Evolutionary conservation across 257 asterid species (phyloP).

Genomic region (Fraxinus quadrangulata): DNA sequence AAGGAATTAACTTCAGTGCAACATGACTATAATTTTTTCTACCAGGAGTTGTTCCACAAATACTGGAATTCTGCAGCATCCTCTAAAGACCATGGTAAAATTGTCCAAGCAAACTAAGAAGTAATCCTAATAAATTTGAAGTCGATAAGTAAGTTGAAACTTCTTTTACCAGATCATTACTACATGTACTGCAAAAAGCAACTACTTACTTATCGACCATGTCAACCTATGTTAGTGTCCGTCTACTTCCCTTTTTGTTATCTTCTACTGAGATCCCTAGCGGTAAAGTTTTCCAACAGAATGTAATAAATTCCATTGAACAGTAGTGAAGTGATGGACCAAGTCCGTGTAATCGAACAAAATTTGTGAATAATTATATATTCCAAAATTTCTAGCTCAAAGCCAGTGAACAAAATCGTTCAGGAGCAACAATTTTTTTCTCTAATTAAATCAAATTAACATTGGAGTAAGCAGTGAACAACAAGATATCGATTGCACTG

Average conservation of each 20-base stretch:
- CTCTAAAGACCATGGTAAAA: neutral
- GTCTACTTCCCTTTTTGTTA: neutral
- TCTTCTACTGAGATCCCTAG: neutral
- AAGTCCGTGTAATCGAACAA: neutral
- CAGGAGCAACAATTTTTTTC: neutral
- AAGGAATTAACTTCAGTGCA: neutral
- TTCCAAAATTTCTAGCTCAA: conserved; percentile 24
- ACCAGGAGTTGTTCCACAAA: neutral
- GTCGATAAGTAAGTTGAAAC: neutral
- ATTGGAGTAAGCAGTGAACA: conserved; percentile 6
- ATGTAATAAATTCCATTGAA: neutral
- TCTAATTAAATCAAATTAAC: neutral
- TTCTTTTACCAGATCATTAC: neutral
- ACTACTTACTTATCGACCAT: neutral
- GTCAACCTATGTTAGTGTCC: neutral
- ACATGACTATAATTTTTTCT: neutral
- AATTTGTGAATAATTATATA: neutral
- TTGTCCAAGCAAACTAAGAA: neutral
- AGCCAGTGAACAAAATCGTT: conserved; percentile 6
- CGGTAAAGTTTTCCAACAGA: conserved; percentile 1
- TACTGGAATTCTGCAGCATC: neutral
- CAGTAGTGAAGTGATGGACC: neutral
- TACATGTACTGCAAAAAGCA: neutral
- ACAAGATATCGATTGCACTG: neutral
- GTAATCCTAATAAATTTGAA: neutral